Evolutionary conservation across 2,329 filamentous ascomycete genomes (phyloP).

Genomic region (Penicillium thymicola): DNA sequence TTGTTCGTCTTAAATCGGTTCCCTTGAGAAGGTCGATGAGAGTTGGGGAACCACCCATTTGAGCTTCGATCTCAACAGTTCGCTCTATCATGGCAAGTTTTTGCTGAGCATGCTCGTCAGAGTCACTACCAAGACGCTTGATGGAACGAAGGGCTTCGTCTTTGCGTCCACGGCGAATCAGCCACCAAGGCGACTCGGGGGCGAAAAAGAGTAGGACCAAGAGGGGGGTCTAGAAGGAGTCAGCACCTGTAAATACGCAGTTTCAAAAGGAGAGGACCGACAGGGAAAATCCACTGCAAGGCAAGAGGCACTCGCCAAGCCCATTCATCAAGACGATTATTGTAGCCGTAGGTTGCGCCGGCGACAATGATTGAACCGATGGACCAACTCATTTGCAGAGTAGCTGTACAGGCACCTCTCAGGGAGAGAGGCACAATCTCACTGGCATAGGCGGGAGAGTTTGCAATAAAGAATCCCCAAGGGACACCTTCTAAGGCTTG

Average conservation of each 20-base stretch:
- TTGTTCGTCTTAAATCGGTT: conserved; percentile 31
- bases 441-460: conserved; percentile 29
- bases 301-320: conserved; percentile 28
- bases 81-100: conserved; percentile 33
- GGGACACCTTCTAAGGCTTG: conserved; percentile 31
- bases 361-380: conserved; percentile 31
- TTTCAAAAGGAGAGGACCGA: conserved; percentile 8
- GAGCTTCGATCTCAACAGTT: conserved; percentile 32
- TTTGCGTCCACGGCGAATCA: conserved; percentile 27
- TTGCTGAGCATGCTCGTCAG: conserved; percentile 17
- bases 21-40: conserved; percentile 34
- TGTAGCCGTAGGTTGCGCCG: conserved; percentile 24
- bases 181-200: conserved; percentile 30
- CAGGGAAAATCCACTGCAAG: conserved; percentile 32
- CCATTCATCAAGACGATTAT: conserved; percentile 21
- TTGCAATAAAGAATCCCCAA: conserved; percentile 33
- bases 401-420: conserved; percentile 27
- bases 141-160: conserved; percentile 25
- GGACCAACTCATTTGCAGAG: conserved; percentile 31
- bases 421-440: conserved; percentile 28
- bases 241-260: not conserved
- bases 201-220: conserved; percentile 27
- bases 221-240: conserved; percentile 25
- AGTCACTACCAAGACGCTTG: conserved; percentile 22
- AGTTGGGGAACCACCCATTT: conserved; percentile 25